Conservation (phyloP, 106 monocot genomes). For the Alisma plantagoaquatica region DNA sequence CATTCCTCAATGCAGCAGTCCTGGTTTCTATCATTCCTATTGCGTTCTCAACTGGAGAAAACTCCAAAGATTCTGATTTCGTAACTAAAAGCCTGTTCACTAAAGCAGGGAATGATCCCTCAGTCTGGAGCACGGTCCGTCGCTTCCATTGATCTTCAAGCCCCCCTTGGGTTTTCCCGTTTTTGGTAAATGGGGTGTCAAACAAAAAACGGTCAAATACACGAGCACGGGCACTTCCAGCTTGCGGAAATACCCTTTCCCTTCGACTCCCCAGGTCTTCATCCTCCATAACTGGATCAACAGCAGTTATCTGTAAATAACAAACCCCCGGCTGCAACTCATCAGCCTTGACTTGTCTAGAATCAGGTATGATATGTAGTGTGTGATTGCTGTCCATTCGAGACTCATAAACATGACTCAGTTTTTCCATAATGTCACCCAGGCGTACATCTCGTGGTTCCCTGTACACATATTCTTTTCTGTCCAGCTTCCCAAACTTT, state of each 20-base stretch:
- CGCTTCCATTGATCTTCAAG: slow-evolving; percentile 98
- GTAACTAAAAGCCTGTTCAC: slow-evolving; percentile 82
- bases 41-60: slow-evolving; percentile 97
- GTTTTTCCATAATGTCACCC: slow-evolving; percentile 99
- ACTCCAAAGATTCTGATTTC: slow-evolving; percentile 87
- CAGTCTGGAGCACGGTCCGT: slow-evolving; percentile 82
- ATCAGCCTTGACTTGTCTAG: slow-evolving; percentile 93
- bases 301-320: slow-evolving; percentile 96
- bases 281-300: slow-evolving; percentile 99
- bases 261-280: slow-evolving; percentile 88
- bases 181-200: slow-evolving; percentile 97
- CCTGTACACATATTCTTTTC: slow-evolving; percentile 83
- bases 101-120: slow-evolving; percentile 95
- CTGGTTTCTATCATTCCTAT: slow-evolving; percentile 99
- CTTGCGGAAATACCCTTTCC: slow-evolving; percentile 79
- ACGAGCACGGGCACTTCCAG: slow-evolving; percentile 64
- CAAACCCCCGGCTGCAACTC: slow-evolving; percentile 92
- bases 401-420: slow-evolving; percentile 83
- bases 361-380: slow-evolving; percentile 93
- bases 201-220: slow-evolving; percentile 95
- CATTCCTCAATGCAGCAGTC: slow-evolving; percentile 89
- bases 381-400: slow-evolving; percentile 77
- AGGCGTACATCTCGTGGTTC: slow-evolving; percentile 89
- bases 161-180: slow-evolving; percentile 95
- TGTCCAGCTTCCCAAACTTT: slow-evolving; percentile 71